Conservation (phyloP, 2,329 filamentous ascomycete genomes). For the Botryosphaeria agaves region DNA sequence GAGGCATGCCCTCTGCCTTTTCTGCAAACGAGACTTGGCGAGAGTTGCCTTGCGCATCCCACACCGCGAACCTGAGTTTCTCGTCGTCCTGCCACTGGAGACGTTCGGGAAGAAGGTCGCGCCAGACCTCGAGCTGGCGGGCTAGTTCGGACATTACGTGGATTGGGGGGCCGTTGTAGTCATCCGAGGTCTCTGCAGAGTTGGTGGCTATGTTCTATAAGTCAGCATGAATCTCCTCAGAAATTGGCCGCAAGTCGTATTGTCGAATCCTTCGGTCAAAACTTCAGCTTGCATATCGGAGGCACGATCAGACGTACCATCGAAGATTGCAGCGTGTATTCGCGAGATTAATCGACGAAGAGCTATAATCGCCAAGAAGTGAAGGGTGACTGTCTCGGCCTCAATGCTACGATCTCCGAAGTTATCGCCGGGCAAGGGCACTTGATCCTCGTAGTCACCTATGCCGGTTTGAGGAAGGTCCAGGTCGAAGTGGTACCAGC, state of each 20-base stretch:
- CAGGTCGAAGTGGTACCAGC: slow-evolving; percentile 39
- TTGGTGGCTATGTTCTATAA: no score
- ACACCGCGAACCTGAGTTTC: slow-evolving; percentile 26
- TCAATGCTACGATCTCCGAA: slow-evolving; percentile 16
- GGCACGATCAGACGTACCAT: slow-evolving; percentile 28
- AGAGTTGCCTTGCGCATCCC: slow-evolving; percentile 10
- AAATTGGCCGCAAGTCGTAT: no score
- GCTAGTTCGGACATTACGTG: slow-evolving; percentile 33
- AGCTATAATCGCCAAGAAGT: slow-evolving; percentile 43
- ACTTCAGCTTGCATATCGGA: no score
- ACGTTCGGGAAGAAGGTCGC: slow-evolving; percentile 33
- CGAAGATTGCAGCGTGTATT: slow-evolving; percentile 34
- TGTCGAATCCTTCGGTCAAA: no score
- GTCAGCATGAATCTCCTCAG: no score
- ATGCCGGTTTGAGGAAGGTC: slow-evolving; percentile 39
- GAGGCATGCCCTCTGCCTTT: slow-evolving; percentile 15
- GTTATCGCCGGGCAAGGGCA: slow-evolving; percentile 33
- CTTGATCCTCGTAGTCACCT: slow-evolving; percentile 32
- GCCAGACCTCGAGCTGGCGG: slow-evolving; percentile 39
- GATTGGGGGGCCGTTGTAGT: slow-evolving; percentile 20
- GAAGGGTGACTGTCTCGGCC: slow-evolving; percentile 30
- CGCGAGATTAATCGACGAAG: slow-evolving; percentile 35
- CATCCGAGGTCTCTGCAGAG: slow-evolving; percentile 14
- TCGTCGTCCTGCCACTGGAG: slow-evolving; percentile 41
- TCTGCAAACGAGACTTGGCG: slow-evolving; percentile 28